Evolutionary conservation across 345 rosid genomes (phyloP), one percentile per base, ranked within the genome.

Genomic region (Eutrema japonicum): DNA sequence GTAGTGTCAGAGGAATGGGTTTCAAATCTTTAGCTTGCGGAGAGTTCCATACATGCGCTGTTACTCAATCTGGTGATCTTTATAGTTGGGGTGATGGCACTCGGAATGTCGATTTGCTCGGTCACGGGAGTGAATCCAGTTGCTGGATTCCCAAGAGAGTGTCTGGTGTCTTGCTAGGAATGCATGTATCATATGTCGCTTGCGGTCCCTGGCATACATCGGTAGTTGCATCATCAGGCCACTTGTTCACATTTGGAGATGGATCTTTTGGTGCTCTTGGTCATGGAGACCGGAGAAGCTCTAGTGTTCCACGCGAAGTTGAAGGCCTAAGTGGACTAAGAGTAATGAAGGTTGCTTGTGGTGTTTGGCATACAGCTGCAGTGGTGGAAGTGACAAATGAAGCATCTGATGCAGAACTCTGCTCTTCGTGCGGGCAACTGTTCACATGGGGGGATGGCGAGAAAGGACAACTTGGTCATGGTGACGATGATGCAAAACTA

Each of bases 131-230:
- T 80, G 89, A 87, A 76, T 81, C 80, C 37, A 81, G 98, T 76
- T 86, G 80, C 64, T 93, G 97, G 94, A 74, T 84, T 76, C 98
- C 98, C 2, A 91, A 79, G 81, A 87, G 81, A 75, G 88, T 93
- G 14, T 47, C 79, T 56, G 84, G 90, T 72, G 66, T 55, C 59
- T 68, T 93, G 77, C 96, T 88, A 5, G 86, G 88, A 14, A 32
- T 81, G 35, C 83, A 78, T 55, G 82, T 93, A 48, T 78, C 92
- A 41, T 50, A 69, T 61, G 55, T 93, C 12, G 86, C 96, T 60
- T 93, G 97, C 59, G 97, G 98, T 66, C 87, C 87, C 7, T 93
- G 96, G 93, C 98, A 93, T 85, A 90, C 96, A 54, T 89, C 93
- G 66, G 85, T 72, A 37, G 88, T 93, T 73, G 81, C 89, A 71